Evolutionary conservation across 345 rosid genomes (phyloP), one percentile per base, ranked within the genome.

Genomic region (Litchi chinensis): DNA sequence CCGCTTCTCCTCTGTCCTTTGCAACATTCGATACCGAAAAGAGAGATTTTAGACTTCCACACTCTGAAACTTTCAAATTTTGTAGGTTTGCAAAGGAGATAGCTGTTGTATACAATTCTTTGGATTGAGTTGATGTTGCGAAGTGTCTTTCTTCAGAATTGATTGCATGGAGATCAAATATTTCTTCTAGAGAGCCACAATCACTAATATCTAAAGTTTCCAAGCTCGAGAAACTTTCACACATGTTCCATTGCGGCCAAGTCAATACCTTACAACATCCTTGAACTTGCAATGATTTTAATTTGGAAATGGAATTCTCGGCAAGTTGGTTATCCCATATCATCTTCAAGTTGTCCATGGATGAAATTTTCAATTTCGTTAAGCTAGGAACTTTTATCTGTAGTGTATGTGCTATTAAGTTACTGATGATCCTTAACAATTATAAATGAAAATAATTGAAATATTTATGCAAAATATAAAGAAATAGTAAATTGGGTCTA

Each of bases 381-480:
- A 79, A 66, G 62, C 48, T 64, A 11, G 85, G 80, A 37, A 76
- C 66, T 37, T 13, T 40, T 37, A 82, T 77, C 62, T 79, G 77
- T 65, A 52, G 43, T 60, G 3, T 10, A 5, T 21, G 15, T 44
- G 37, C 8, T 54, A 54, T 54, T 54, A 3, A 66, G 28, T 10
- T 18, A n/a, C 41, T 71, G 0, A 19, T 1, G 13, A 8, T 22
- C 13, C 22, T 32, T 16, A 13, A 6, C 16, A 15, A 54, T 5
- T 16, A 54, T 54, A 54, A 16, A 6, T 0, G 59, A 54, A 54
- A 54, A 54, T 16, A 54, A 54, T 52, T 50, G 19, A 54, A 54
- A 54, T 15, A 54, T 16, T 15, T 15, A 16, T 54, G 18, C 16
- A 11, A 4, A 48, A 52, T 2, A 32, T 32, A 32, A 32, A 32